Evolutionary conservation across 805 yeast genomes (phyloP).

Genomic region (Spencermartinsiella europaea): DNA sequence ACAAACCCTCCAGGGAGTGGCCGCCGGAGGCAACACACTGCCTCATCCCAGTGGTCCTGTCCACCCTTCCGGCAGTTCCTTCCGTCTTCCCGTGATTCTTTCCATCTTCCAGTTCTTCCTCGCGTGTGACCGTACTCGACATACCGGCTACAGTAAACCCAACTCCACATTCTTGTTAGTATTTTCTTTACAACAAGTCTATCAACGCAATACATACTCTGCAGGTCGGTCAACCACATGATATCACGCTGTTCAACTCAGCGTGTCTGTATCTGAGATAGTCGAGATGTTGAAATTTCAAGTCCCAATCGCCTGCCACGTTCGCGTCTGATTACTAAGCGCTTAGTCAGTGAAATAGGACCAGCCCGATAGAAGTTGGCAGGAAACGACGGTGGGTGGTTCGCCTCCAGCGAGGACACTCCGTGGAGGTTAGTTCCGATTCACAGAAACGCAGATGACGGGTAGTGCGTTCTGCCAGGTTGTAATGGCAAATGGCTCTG

Average conservation of each 20-base stretch:
- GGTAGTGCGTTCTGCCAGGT: too few relatives aligned
- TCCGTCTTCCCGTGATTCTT: background rate
- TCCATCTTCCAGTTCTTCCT: background rate
- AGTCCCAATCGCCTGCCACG: too few relatives aligned
- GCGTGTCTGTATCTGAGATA: background rate
- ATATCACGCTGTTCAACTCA: too few relatives aligned
- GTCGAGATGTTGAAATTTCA: background rate
- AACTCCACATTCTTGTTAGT: conserved; percentile 71
- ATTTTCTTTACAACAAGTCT: background rate
- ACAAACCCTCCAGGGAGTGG: background rate
- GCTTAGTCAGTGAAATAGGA: background rate
- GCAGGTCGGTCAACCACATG: conserved; percentile 35
- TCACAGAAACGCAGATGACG: too few relatives aligned
- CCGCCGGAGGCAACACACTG: background rate
- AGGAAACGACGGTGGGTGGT: too few relatives aligned
- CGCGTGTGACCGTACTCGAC: conserved; percentile 9
- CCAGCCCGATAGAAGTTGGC: too few relatives aligned
- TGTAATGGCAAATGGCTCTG: too few relatives aligned
- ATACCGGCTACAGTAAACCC: conserved; percentile 81
- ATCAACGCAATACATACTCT: conserved; percentile 17
- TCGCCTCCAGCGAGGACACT: too few relatives aligned
- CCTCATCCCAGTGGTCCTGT: background rate
- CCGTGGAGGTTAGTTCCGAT: too few relatives aligned
- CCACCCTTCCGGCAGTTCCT: too few relatives aligned
- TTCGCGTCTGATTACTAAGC: background rate